Conservation (phyloP, 169 alveolate species). For the Cryptosporidium ubiquitum region DNA sequence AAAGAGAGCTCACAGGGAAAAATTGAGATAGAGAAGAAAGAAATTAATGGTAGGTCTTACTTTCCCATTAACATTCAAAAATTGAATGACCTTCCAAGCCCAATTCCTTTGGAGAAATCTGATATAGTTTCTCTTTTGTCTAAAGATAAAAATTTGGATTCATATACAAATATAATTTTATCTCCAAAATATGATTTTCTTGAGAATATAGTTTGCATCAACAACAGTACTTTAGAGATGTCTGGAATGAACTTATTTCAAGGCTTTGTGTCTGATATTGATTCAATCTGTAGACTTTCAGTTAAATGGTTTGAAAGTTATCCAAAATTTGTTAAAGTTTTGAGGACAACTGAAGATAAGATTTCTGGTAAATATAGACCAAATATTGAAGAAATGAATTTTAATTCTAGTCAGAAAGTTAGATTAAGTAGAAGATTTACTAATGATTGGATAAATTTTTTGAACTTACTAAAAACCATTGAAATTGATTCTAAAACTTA, state of each 20-base stretch:
- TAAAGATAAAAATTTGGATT: background rate
- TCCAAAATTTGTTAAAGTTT: conserved; percentile 44
- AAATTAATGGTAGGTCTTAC: background rate
- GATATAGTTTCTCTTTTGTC: background rate
- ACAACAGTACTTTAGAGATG: background rate
- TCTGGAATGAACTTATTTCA: background rate
- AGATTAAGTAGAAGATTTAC: conserved; percentile 2
- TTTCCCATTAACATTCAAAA: background rate
- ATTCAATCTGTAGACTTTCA: conserved; percentile 43
- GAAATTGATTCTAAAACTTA: conserved; percentile 1
- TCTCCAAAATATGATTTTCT: background rate
- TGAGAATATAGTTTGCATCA: background rate
- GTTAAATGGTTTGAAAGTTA: conserved; percentile 48
- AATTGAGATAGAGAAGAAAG: background rate
- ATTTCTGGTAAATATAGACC: background rate
- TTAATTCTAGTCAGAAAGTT: background rate
- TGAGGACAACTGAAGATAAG: background rate
- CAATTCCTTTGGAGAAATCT: background rate
- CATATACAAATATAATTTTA: background rate
- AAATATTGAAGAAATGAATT: background rate
- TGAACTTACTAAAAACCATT: conserved; percentile 9
- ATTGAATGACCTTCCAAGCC: background rate
- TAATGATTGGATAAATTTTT: conserved; percentile 27
- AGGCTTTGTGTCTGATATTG: conserved; percentile 29
- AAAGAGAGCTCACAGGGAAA: background rate